Percentiles rank a stretch among this genome's conserved stretches.
These are phyloP conservation scores for Schrenkiella parvula DNA, from an alignment of 345 rosid species.

Conservation along the genomic window DNA sequence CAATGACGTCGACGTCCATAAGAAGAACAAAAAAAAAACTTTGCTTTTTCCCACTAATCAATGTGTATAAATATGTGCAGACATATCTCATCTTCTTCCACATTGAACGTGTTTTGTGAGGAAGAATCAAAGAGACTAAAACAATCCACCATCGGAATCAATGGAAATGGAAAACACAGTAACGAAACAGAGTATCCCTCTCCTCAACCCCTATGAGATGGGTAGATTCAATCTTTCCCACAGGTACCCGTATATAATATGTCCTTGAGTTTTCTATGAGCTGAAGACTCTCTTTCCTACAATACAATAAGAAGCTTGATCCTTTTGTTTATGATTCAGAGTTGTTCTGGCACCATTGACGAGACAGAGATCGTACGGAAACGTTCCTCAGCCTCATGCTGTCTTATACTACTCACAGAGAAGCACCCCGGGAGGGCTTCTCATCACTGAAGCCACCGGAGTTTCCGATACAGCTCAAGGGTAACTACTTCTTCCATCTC, in stretches of 20 bases:
- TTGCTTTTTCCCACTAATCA: neutral
- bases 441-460: constrained; percentile 57
- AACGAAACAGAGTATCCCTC: constrained; percentile 28
- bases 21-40: neutral
- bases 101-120: neutral
- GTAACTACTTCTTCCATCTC: constrained; percentile 12
- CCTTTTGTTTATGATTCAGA: constrained; percentile 15
- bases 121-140: neutral
- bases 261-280: neutral
- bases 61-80: neutral
- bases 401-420: constrained; percentile 67
- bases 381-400: constrained; percentile 71
- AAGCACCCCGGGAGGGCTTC: constrained; percentile 55
- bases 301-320: neutral
- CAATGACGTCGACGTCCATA: constrained; percentile 1
- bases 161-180: constrained; percentile 14
- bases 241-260: neutral
- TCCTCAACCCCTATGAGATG: constrained; percentile 29
- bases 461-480: constrained; percentile 66
- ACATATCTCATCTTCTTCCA: neutral
- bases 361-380: constrained; percentile 49
- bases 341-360: constrained; percentile 63
- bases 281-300: neutral
- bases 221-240: constrained; percentile 33
- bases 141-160: neutral